Conservation (phyloP, 495 filamentous ascomycete genomes). For the Penicillium malachiteum region DNA sequence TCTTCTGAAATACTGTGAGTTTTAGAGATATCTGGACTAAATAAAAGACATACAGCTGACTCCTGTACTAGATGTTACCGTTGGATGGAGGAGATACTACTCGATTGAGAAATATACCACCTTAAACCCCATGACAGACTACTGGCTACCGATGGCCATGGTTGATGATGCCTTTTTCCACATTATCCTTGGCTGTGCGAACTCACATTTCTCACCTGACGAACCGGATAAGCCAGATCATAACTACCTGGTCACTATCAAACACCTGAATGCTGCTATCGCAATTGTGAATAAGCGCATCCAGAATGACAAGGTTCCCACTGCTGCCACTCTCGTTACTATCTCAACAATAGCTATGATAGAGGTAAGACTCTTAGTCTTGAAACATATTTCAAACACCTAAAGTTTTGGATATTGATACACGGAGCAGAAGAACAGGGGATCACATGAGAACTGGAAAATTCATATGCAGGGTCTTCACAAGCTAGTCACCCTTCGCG, state of each 20-base stretch:
- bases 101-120: conserved; percentile 2
- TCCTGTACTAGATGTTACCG: background rate
- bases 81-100: conserved; percentile 6
- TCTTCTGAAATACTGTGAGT: conserved; percentile 5
- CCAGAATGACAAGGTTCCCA: background rate
- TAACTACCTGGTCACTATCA: background rate
- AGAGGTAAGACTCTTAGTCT: background rate
- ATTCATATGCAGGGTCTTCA: conserved; percentile 7
- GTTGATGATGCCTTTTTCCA: conserved; percentile 4
- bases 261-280: conserved; percentile 7
- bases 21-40: background rate
- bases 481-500: conserved; percentile 1
- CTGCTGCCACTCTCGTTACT: conserved; percentile 1
- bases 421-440: background rate
- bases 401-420: too few relatives aligned
- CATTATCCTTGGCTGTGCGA: conserved; percentile 2
- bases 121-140: conserved; percentile 6
- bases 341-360: conserved; percentile 6
- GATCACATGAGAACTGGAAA: conserved; percentile 3
- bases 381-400: too few relatives aligned
- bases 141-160: conserved; percentile 2
- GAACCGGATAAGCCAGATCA: background rate
- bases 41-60: too few relatives aligned
- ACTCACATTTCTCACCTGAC: background rate
- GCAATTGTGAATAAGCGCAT: conserved; percentile 6